Conservation (phyloP, 352 stramenopile species). For the Pythium dissimile region DNA sequence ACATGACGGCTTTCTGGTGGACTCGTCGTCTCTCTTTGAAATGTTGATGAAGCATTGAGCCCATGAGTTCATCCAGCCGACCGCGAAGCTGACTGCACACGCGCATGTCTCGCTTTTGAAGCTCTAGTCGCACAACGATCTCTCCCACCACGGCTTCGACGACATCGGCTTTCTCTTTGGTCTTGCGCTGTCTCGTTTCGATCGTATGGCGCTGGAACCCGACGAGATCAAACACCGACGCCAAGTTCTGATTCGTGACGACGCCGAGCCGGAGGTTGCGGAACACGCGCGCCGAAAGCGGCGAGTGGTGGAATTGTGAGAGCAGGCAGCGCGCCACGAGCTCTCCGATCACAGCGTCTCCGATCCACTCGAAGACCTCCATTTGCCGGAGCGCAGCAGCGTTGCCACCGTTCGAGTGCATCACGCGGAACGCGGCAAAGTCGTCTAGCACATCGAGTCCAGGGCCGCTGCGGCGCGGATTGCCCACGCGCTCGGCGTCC, state of each 20-base stretch:
- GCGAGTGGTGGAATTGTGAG: slow-evolving; percentile 53
- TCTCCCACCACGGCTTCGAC: slow-evolving; percentile 68
- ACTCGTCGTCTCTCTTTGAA: slow-evolving; percentile 41
- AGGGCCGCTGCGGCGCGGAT: neutral
- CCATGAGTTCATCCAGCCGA: slow-evolving; percentile 53
- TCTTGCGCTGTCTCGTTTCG: slow-evolving; percentile 23
- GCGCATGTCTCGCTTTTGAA: slow-evolving; percentile 21
- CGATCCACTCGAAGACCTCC: slow-evolving; percentile 77
- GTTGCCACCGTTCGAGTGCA: slow-evolving; percentile 19
- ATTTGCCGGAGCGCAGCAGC: slow-evolving; percentile 11
- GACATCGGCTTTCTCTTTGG: slow-evolving; percentile 65
- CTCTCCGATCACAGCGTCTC: slow-evolving; percentile 73
- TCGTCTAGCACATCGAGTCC: slow-evolving; percentile 22
- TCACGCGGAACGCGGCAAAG: slow-evolving; percentile 21
- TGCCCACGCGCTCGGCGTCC: neutral
- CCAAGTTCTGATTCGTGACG: slow-evolving; percentile 74
- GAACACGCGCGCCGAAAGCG: slow-evolving; percentile 62
- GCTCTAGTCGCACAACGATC: slow-evolving; percentile 47
- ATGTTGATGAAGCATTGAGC: slow-evolving; percentile 53
- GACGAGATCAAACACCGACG: slow-evolving; percentile 58
- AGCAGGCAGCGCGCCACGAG: slow-evolving; percentile 59
- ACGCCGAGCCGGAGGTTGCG: slow-evolving; percentile 54
- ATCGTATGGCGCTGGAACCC: slow-evolving; percentile 37
- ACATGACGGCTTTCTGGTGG: slow-evolving; percentile 22
- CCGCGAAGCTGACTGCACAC: slow-evolving; percentile 26